phyloP scores from a whole-genome alignment of 176 grass and related monocot species.

The maize (Zea mays) region DNA sequence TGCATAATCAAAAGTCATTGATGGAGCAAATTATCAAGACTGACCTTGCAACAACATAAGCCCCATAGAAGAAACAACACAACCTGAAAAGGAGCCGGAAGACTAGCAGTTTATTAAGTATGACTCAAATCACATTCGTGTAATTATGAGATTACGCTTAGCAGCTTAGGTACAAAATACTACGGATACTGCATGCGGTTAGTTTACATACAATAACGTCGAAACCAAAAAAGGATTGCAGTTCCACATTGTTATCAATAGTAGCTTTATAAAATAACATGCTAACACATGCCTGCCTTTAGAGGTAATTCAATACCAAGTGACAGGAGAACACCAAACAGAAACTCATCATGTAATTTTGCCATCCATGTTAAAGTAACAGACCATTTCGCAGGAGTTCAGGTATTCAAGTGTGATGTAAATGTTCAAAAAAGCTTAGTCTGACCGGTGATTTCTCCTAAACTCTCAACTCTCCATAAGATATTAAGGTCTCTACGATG shows the following conservation, averaged over 20 bases:
- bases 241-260: neutral
- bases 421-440: neutral
- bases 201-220: neutral
- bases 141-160: neutral
- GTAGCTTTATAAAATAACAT: neutral
- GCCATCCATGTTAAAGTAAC: neutral
- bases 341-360: neutral
- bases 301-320: neutral
- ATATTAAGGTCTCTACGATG: neutral
- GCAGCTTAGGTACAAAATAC: neutral
- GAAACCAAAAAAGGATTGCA: neutral
- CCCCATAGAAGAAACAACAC: constrained; percentile 92
- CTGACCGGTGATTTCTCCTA: neutral
- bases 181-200: neutral
- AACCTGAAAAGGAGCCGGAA: constrained; percentile 50
- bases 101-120: neutral
- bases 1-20: neutral
- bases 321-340: constrained; percentile 5
- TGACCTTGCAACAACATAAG: constrained; percentile 87
- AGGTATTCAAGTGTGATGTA: neutral
- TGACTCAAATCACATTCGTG: neutral
- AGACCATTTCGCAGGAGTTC: neutral
- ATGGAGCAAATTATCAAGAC: constrained; percentile 25
- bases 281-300: neutral
- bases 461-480: neutral